phyloP scores from a whole-genome alignment of 2,329 filamentous ascomycete species.

The Diplodia intermedia region DNA sequence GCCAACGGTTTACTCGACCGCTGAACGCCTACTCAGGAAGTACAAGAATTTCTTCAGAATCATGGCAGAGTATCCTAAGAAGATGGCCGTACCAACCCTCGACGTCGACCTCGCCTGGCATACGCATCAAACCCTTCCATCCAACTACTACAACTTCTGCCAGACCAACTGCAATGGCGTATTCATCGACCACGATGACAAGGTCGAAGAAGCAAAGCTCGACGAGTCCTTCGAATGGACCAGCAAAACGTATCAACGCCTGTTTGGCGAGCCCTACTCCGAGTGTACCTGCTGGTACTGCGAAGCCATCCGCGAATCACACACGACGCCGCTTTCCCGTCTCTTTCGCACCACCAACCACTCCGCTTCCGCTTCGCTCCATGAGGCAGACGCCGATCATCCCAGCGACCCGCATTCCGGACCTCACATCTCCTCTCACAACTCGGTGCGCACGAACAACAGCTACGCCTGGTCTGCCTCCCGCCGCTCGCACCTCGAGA shows the following conservation, averaged over 20 bases:
- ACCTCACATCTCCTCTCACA: conserved; percentile 75
- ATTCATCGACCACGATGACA: conserved; percentile 85
- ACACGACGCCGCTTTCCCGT: conserved; percentile 57
- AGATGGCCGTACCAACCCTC: conserved; percentile 69
- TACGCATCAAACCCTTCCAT: conserved; percentile 75
- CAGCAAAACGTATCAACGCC: conserved; percentile 70
- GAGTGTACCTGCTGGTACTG: conserved; percentile 88
- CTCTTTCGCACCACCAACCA: conserved; percentile 55
- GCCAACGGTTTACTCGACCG: conserved; percentile 68
- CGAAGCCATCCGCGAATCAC: conserved; percentile 69
- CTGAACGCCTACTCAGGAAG: conserved; percentile 68
- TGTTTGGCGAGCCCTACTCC: conserved; percentile 71
- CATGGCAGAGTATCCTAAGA: conserved; percentile 17
- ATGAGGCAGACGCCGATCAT: conserved; percentile 51
- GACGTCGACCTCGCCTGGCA: conserved; percentile 80
- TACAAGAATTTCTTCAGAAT: conserved; percentile 69
- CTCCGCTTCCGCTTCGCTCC: conserved; percentile 56
- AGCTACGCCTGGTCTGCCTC: conserved; percentile 13
- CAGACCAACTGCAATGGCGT: conserved; percentile 38
- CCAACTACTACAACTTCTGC: conserved; percentile 67
- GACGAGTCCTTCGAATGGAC: conserved; percentile 75
- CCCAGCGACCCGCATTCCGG: conserved; percentile 3
- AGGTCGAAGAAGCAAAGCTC: conserved; percentile 73
- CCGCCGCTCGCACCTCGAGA: conserved; percentile 28
- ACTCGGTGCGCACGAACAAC: conserved; percentile 60